Evolutionary conservation across 1,139 yeast genomes (phyloP).

Genomic region (Pneumocystis oryctolagi): DNA sequence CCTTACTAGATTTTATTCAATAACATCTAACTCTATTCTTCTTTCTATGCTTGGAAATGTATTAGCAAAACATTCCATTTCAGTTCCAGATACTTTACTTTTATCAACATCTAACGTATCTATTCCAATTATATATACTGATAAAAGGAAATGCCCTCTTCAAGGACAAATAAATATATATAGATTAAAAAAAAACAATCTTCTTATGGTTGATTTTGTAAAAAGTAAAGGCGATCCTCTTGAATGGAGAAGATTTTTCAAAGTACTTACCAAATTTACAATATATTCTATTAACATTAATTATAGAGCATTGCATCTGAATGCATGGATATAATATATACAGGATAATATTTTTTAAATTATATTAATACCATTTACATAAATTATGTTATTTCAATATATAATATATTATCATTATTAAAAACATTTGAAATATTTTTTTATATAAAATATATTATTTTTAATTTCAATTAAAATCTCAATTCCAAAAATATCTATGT

Average conservation of each 20-base stretch:
- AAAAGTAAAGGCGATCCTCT: constrained; percentile 48
- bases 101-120: constrained; percentile 22
- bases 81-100: constrained; percentile 9
- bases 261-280: constrained; percentile 16
- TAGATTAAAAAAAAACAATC: constrained; percentile 16
- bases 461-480: not conserved
- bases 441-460: not conserved
- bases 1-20: constrained; percentile 37
- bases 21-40: constrained; percentile 31
- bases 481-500: not conserved
- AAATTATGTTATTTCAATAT: not conserved
- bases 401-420: not conserved
- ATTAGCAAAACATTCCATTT: constrained; percentile 18
- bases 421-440: not conserved
- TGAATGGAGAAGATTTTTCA: constrained; percentile 53
- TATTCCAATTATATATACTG: constrained; percentile 28
- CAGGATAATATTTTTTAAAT: constrained; percentile 7
- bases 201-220: constrained; percentile 32
- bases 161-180: constrained; percentile 35
- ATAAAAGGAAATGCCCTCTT: constrained; percentile 33
- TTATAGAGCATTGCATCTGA: constrained; percentile 30
- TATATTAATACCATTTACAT: not conserved
- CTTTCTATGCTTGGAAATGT: constrained; percentile 30
- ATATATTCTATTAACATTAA: not conserved
- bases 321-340: constrained; percentile 38